Conservation (phyloP, 192 early-diverging fungal species). For the Haplosporangium gracile region DNA sequence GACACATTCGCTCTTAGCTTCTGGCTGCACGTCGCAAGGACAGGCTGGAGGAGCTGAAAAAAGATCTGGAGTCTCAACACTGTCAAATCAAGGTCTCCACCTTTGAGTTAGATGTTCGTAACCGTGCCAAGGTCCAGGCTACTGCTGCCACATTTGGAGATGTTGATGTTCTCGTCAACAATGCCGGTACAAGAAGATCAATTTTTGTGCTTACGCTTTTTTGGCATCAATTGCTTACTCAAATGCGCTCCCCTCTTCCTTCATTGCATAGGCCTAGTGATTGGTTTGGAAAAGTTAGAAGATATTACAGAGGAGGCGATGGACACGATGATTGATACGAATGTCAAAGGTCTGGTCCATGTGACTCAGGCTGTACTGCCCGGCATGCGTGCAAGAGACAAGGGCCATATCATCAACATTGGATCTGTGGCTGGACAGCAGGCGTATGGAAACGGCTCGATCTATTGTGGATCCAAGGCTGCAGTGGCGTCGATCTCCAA, state of each 20-base stretch:
- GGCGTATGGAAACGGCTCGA: slow-evolving; percentile 77
- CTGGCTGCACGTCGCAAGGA: slow-evolving; percentile 77
- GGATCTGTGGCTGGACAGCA: slow-evolving; percentile 81
- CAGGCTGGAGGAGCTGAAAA: slow-evolving; percentile 69
- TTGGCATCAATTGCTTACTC: neutral
- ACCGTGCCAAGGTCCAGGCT: slow-evolving; percentile 63
- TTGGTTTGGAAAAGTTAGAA: slow-evolving; percentile 80
- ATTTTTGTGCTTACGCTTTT: neutral
- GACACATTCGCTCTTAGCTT: slow-evolving; percentile 35
- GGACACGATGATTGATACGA: slow-evolving; percentile 89
- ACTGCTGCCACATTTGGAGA: slow-evolving; percentile 70
- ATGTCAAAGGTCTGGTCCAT: slow-evolving; percentile 91
- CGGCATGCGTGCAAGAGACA: slow-evolving; percentile 75
- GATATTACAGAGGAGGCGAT: slow-evolving; percentile 71
- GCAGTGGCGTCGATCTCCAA: slow-evolving; percentile 87
- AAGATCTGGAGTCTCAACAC: slow-evolving; percentile 59
- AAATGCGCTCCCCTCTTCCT: neutral
- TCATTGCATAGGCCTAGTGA: slow-evolving; percentile 63
- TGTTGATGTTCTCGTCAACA: slow-evolving; percentile 91
- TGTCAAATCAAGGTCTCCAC: slow-evolving; percentile 69
- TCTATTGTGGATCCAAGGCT: slow-evolving; percentile 89
- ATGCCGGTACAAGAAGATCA: slow-evolving; percentile 69
- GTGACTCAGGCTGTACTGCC: slow-evolving; percentile 84
- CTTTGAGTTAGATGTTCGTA: slow-evolving; percentile 80
- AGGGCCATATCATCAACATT: slow-evolving; percentile 90